A percentile compares a stretch with the other conserved stretches of the same genome.
Evolutionary conservation across 1,284 basidiomycete species (phyloP).

Genomic region (Cryptococcus sp.): DNA sequence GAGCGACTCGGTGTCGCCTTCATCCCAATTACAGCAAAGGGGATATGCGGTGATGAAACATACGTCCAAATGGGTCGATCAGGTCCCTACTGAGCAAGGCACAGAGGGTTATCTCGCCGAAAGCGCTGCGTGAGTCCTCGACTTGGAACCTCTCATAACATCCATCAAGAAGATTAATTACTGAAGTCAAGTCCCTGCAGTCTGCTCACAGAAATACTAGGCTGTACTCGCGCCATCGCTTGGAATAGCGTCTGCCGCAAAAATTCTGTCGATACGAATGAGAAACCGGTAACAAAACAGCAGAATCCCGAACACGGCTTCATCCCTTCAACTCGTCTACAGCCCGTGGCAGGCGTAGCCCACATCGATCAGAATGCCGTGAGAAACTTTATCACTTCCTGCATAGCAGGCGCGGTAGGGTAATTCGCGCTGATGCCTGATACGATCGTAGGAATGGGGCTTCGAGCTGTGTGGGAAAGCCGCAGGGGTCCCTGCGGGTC

Average conservation of each 20-base stretch:
- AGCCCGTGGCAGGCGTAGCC: conserved; percentile 35
- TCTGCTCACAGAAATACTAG: conserved; percentile 25
- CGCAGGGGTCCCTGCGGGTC: conserved; percentile 3
- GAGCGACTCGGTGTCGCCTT: neutral
- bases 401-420: neutral
- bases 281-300: conserved; percentile 27
- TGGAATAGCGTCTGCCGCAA: conserved; percentile 40
- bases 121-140: conserved; percentile 30
- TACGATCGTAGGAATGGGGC: conserved; percentile 24
- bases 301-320: conserved; percentile 31
- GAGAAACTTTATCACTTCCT: conserved; percentile 2
- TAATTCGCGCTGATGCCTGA: too few species aligned
- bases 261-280: conserved; percentile 17
- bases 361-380: conserved; percentile 45
- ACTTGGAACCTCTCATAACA: neutral
- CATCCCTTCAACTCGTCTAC: conserved; percentile 24
- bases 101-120: conserved; percentile 36
- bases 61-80: conserved; percentile 14
- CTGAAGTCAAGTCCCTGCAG: conserved; percentile 11
- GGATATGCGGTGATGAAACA: conserved; percentile 38
- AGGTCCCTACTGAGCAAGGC: conserved; percentile 27
- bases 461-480: conserved; percentile 29
- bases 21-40: conserved; percentile 27
- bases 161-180: neutral
- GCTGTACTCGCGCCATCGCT: conserved; percentile 35